Evolutionary conservation across 2,329 filamentous ascomycete species (phyloP), one percentile per base, ranked within the genome.

Genomic region (Penicillium sp.): DNA sequence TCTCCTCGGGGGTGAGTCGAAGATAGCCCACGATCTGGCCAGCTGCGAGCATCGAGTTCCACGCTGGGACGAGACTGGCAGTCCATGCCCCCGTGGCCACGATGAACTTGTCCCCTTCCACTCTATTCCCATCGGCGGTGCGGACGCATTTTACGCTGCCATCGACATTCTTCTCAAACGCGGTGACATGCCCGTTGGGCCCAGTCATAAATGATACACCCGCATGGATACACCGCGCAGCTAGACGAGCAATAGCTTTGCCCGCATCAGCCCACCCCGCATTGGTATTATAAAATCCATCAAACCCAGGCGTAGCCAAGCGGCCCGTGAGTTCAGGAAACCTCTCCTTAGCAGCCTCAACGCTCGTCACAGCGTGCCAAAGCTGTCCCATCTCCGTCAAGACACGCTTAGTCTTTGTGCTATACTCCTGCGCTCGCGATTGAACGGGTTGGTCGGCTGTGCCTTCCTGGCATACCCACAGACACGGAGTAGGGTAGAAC

Each of bases 61-160:
- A 81, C 0, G 96, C 79, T 69, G 95, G 88, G 52, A 96, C 76
- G 14, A 96, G 81, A 1, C 84, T 82, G 2, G 87, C 85, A 1
- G 89, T 90, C 93, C 92, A 96, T 2, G 92, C 91, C 19, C 92
- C 93, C 0, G 91, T 86, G 0, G 93, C 91, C 2, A 94, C 80
- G 49, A 96, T 81, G 31, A 89, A 88, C 9, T 92, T 80, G 53
- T 90, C 88, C 1, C 87, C 89, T 2, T 73, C 75, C 5, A 90
- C 63, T 5, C 70, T 73, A 14, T 70, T 71, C 1, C 81, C 82
- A 59, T 81, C 75, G 2, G 68, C 67, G 2, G 88, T 77, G 9
- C 75, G 78, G 27, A 80, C 89, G 27, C 90, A 89, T 1, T 80
- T 80, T 24, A 85, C 82, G 76, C 53, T 73, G 62, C 76, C 64